Base-by-base conservation (phyloP, 148 eudicot genomes). In the Rhododendron molle region DNA sequence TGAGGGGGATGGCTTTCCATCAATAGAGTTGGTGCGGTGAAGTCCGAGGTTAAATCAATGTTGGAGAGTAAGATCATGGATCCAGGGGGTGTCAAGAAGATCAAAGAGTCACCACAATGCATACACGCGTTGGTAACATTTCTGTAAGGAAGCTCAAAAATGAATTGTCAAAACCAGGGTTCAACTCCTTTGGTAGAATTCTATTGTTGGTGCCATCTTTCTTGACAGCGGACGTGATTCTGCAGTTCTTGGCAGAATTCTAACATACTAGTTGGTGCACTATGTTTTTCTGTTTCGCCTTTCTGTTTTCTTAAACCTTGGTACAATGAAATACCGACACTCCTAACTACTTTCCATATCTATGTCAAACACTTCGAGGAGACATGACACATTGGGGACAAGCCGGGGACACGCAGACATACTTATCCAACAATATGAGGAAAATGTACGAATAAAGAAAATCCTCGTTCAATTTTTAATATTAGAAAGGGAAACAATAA, bases 151-250 rank as follows among this genome's bases (percentile, higher is more conserved):
- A 91, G 96, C 92, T 83, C 87, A 92, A 78, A 40, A 86, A 86
- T 83, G 98, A 97, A 80, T 65, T 89, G 62, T 93, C 88, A 84
- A 95, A 93, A 86, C 93, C 95, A 18, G 93, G 95, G 12, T 92
- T 93, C 78, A 97, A 94, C 83, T 97, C 98, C 60, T 97, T 95
- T 30, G 99, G 99, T 36, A 98, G 99, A 97, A 89, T 97, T 97
- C 99, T 69, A 95, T 95, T 85, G 98, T 98, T 85, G 98, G 99
- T 52, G 95, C 98, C 46, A 91, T 97, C 88, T 97, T 97, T 82
- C 95, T 97, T 78, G 99, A 97, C 81, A 87, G 90, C 54, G 92
- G 94, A 78, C 93, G 88, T 86, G 90, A 93, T 82, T 92, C 96
- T 78, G 87, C 91, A 80, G 89, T 84, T 87, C 98, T 97, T 58